Evolutionary conservation across 2,329 filamentous ascomycete species (phyloP), one percentile per base, ranked within the genome.

Genomic region (Amphichorda felina): DNA sequence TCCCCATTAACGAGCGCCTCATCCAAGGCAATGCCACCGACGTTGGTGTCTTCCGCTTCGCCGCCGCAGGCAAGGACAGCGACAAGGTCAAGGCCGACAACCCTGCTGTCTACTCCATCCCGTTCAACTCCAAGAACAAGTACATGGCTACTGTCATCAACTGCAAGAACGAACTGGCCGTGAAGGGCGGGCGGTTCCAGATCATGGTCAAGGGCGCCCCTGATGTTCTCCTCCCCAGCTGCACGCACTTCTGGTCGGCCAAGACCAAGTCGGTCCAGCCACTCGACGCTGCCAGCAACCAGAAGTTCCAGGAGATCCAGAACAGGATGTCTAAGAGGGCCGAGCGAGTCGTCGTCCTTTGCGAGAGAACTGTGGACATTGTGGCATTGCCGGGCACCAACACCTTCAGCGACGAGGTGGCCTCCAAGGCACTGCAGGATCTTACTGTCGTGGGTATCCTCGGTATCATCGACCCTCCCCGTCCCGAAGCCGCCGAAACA

Each of bases 181-280:
- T n/a, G n/a, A n/a, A n/a, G n/a, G 30, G 38, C 10, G 45, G 41
- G 8, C 31, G 48, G 9, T 65, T 62, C 36, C 56, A 63, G 19
- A 52, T 69, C 5, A 64, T 65, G 38, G 59, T 72, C 44, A 72
- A 72, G 50, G 68, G 68, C 22, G 68, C 68, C 1, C 68, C 68
- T 0, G 68, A 72, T 42, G 67, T 72, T 14, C 54, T 72, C 1
- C 42, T 62, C 5, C 44, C 50, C 0, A 49, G 50, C 2, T 60
- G 57, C 31, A 54, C 53, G 1, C 46, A 45, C 24, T 61, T 54
- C 42, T 59, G 55, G 54, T 56, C 56, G 0, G 40, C 38, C 3
- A 47, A 48, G 33, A 42, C 45, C 18, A 50, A 54, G 38, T 48
- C 43, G 0, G 49, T 59, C 5, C 42, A 50, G n/a, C 50, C 57